Evolutionary conservation across 2,329 filamentous ascomycete genomes (phyloP), one percentile per base, ranked within the genome.

Genomic region (Paramyrothecium roridum): DNA sequence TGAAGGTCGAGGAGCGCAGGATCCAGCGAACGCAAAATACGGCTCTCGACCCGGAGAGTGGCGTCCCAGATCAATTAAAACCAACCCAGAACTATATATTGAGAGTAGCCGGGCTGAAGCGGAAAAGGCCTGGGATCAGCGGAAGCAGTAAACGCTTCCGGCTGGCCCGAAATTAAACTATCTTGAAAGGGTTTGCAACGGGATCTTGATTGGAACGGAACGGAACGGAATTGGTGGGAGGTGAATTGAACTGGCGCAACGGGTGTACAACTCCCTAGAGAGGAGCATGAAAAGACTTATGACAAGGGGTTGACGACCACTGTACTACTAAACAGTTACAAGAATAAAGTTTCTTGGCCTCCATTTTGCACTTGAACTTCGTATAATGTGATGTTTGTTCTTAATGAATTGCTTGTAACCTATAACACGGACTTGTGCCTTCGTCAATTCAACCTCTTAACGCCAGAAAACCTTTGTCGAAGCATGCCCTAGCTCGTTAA

Each of bases 1-100:
- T 81, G 8, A 70, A 67, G 54, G 66, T 76, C 45, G 75, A 81
- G 62, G 71, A 76, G 61, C 65, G 67, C 54, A 74, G 67, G 63
- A 67, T 72, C 47, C 59, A 54, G 51, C 60, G 57, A 40, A 63
- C 57, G 58, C 57, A 61, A 23, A 50, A 54, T 50, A 56, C 56
- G 55, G 52, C 51, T 61, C 56, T 64, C 58, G 59, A 63, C 52
- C 57, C 58, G 48, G 60, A 63, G 59, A 66, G 59, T 61, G 58
- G 60, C 57, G 60, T 55, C 60, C 60, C 59, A 53, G 54, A 60
- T 53, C 50, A 58, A 64, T 43, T 61, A 61, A 59, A 56, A 56
- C 47, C 62, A 61, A 59, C 55, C 56, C 58, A 59, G 49, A 62
- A 57, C 53, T 59, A 60, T 59, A 54, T 64, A 54, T 60, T 63